Evolutionary conservation across 2,329 filamentous ascomycete genomes (phyloP), one percentile per base, ranked within the genome.

Genomic region (Colletotrichum acutatum): DNA sequence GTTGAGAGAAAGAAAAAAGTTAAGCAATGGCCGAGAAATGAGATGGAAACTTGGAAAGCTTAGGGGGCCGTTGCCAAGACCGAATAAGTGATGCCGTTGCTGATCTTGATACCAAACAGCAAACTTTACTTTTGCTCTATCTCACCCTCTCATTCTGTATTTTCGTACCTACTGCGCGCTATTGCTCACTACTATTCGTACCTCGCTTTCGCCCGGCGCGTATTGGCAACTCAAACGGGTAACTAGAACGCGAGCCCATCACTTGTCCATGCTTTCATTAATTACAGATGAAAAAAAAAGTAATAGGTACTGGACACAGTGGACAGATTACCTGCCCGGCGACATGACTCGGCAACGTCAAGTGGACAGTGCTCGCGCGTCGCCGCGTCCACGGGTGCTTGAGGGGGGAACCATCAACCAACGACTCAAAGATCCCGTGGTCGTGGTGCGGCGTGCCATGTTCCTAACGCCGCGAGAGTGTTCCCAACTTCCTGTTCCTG

Each of bases 311-410:
- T 34, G 32, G 32, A 34, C 32, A 11, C 32, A 34, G 11, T 42
- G 37, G 37, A 42, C 37, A 42, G 16, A 42, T 42, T 42, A 9
- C 37, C 24, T 61, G 6, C n/a, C 46, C 28, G 14, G 34, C 34
- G 12, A 30, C 54, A 53, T 65, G 42, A 58, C 67, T 66, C 61
- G 54, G 61, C 37, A 59, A 26, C 22, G 52, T 37, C 62, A 57
- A 65, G 62, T 22, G 52, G 60, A 26, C 49, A 57, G n/a, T 34
- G 6, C 24, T 22, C 37, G 37, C 37, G 37, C 37, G 16, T 42
- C 37, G 16, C 37, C 16, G 37, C 37, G 37, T 34, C 32, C 32
- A 34, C 32, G 32, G 32, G 32, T 42, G 37, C 37, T 19, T 42
- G 16, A 8, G 19, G 16, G 3, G 42, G 42, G 42, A 11, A 49